A percentile compares a stretch with the other conserved stretches of the same genome.
Evolutionary conservation across 2,329 filamentous ascomycete species (phyloP).

Genomic region (Scleromitrula shiraiana): DNA sequence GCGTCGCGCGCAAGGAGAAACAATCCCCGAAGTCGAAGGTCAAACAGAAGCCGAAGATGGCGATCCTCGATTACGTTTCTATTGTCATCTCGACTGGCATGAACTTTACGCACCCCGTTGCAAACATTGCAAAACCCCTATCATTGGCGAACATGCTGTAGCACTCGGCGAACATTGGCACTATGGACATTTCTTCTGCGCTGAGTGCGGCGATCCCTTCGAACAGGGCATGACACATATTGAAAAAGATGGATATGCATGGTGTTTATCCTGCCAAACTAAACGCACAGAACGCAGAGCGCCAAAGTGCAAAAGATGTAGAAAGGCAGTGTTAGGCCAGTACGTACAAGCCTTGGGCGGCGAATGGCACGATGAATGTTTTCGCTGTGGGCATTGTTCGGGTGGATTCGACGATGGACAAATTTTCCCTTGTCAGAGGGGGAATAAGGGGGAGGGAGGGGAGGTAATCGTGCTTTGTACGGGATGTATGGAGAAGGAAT

Average conservation of each 20-base stretch:
- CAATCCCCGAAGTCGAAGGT: slow-evolving; percentile 53
- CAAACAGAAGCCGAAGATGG: slow-evolving; percentile 63
- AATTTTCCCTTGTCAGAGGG: slow-evolving; percentile 43
- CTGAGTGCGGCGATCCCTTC: slow-evolving; percentile 96
- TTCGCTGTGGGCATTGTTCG: slow-evolving; percentile 62
- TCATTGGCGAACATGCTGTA: slow-evolving; percentile 88
- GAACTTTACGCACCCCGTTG: slow-evolving; percentile 88
- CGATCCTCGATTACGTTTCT: slow-evolving; percentile 73
- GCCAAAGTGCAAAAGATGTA: slow-evolving; percentile 81
- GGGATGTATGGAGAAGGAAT: slow-evolving; percentile 49
- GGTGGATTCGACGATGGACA: slow-evolving; percentile 57
- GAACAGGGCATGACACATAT: slow-evolving; percentile 63
- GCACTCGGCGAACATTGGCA: slow-evolving; percentile 96
- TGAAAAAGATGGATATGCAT: slow-evolving; percentile 95
- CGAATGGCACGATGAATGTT: slow-evolving; percentile 93
- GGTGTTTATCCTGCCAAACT: slow-evolving; percentile 91
- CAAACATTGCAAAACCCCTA: slow-evolving; percentile 93
- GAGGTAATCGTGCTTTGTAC: slow-evolving; percentile 51
- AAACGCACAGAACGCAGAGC: slow-evolving; percentile 82
- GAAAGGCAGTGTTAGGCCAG: slow-evolving; percentile 75
- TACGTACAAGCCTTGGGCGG: slow-evolving; percentile 82
- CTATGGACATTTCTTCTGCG: slow-evolving; percentile 96
- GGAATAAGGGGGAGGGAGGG: slow-evolving; percentile 39
- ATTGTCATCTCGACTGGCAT: slow-evolving; percentile 98
- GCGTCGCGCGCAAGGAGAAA: slow-evolving; percentile 51